These are phyloP conservation scores for Rhodosporidiobolus sp. DNA, from an alignment of 768 basidiomycete species.

Conservation along the genomic window DNA sequence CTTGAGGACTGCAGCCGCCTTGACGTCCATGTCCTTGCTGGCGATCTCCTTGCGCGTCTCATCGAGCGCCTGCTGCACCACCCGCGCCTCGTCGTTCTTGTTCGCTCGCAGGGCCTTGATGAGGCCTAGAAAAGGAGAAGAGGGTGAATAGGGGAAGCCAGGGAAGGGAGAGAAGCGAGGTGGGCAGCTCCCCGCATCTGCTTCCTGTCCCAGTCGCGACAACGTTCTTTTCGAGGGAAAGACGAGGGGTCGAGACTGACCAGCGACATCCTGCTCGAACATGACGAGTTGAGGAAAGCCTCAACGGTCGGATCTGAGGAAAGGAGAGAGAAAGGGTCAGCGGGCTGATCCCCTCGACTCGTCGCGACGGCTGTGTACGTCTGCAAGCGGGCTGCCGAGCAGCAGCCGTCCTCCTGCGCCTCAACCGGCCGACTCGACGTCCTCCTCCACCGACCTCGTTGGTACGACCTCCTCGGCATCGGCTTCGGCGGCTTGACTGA, in stretches of 20 bases:
- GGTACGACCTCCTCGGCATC: too few relatives aligned
- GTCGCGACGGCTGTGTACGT: too few relatives aligned
- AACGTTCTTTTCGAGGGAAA: too few relatives aligned
- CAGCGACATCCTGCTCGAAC: constrained; percentile 35
- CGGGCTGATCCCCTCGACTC: too few relatives aligned
- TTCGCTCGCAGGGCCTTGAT: constrained; percentile 82
- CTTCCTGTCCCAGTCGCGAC: too few relatives aligned
- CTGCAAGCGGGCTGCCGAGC: too few relatives aligned
- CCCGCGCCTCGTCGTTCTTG: constrained; percentile 87
- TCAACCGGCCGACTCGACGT: too few relatives aligned
- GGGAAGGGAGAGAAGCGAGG: fast-evolving
- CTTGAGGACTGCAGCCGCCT: constrained; percentile 91
- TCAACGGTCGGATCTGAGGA: not conserved
- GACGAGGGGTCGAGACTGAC: not conserved
- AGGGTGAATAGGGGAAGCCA: not conserved
- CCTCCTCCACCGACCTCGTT: too few relatives aligned
- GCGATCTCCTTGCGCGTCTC: constrained; percentile 90
- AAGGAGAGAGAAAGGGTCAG: not conserved
- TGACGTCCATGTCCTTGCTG: constrained; percentile 92
- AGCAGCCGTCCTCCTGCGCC: too few relatives aligned
- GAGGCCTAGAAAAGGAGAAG: not conserved
- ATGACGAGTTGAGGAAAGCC: not conserved
- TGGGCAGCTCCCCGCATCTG: not conserved
- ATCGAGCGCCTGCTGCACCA: constrained; percentile 86
- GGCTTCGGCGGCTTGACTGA: too few relatives aligned